These are phyloP conservation scores for Fraxinus americana DNA, from an alignment of 257 asterid species.

Conservation along the genomic window DNA sequence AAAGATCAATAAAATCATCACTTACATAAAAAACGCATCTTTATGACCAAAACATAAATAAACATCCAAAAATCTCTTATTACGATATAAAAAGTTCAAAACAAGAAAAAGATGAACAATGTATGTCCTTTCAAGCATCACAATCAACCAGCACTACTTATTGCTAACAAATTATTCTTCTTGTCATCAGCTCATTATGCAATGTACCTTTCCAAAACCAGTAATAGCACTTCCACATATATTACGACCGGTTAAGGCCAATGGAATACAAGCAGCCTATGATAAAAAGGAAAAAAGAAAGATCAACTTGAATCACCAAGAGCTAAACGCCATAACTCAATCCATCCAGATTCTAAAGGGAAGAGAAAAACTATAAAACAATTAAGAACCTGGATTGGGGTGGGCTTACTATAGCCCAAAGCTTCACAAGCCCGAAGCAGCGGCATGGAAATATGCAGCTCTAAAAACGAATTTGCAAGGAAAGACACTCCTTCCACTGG, in stretches of 20 bases:
- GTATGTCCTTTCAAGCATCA: too few species aligned
- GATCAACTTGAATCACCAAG: too few species aligned
- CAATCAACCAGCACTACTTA: not conserved
- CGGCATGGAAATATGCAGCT: slow-evolving; percentile 81
- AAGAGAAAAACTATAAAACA: slow-evolving; percentile 26
- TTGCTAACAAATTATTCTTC: not conserved
- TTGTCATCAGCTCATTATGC: not conserved
- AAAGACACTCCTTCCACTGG: slow-evolving; percentile 71
- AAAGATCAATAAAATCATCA: slow-evolving; percentile 29
- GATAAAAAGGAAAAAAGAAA: not conserved
- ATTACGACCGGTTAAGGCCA: slow-evolving; percentile 87
- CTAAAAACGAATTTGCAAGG: slow-evolving; percentile 73
- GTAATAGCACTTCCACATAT: slow-evolving; percentile 97
- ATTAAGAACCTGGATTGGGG: slow-evolving; percentile 84
- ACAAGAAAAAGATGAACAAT: too few species aligned
- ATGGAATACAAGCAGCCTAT: slow-evolving; percentile 94
- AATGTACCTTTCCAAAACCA: slow-evolving; percentile 91
- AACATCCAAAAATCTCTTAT: too few species aligned
- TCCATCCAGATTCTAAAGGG: not conserved
- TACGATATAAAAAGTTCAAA: too few species aligned
- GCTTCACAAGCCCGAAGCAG: slow-evolving; percentile 89
- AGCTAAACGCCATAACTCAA: too few species aligned
- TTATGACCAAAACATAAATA: not conserved
- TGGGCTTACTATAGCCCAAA: slow-evolving; percentile 78
- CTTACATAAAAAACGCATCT: not conserved